Evolutionary conservation across 176 grass and related monocot genomes (phyloP), one percentile per base, ranked within the genome.

Genomic region (Cymbopogon citratus): DNA sequence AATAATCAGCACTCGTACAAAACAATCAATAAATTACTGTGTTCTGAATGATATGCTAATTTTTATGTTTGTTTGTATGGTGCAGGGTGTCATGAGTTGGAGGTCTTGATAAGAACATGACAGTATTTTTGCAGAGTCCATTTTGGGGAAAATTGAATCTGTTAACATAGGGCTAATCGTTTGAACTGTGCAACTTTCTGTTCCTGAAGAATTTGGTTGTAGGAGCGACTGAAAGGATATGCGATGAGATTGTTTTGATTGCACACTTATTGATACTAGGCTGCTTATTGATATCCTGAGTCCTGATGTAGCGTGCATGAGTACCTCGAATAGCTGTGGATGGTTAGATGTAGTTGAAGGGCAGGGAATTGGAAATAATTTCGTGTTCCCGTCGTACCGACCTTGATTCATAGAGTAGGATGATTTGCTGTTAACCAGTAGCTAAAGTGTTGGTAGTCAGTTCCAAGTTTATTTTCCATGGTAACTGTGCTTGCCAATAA

Each of bases 61-160:
- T 26, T 15, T 48, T 65, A 63, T 12, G n/a, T 79, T 76, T 57
- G 8, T 45, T 28, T 85, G 57, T 33, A 70, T 73, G 54, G 63
- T 81, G 78, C 87, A 89, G 56, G 87, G 43, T 72, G 35, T 9
- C 24, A 46, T 45, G 63, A 64, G 76, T 73, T 56, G 56, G 56
- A 60, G 63, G 24, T 69, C 60, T 77, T 73, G 14, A 36, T 66
- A 76, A 70, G 52, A 80, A 21, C 75, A 85, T 4, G 63, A n/a
- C 18, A 24, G 69, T 25, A 5, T 3, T 57, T 25, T 64, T 51
- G 66, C 74, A 34, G 80, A 16, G 33, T 57, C 14, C 31, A 76
- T 43, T 35, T 40, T 65, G 14, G 28, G 12, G 6, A 36, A 12
- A 25, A 25, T 25, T 60, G 1, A 24, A 25, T 60, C 25, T 60